Conservation (phyloP, 1,139 yeast genomes). For the Saccharomyces hybrid region DNA sequence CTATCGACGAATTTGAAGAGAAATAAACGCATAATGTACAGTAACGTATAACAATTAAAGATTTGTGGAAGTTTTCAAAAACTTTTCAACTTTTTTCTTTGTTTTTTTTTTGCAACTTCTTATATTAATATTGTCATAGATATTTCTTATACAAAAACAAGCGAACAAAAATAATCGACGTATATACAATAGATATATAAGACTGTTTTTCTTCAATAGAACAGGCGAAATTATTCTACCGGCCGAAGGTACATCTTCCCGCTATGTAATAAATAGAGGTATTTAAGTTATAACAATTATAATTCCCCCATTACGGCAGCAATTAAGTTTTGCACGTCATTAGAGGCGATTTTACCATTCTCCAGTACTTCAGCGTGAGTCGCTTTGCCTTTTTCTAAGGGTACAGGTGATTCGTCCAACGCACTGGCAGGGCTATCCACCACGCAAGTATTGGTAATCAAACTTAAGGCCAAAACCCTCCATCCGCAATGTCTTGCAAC, state of each 20-base stretch:
- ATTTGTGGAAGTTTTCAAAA: not conserved
- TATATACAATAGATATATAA: not conserved
- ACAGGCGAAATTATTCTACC: not conserved
- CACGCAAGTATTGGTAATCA: slow-evolving; percentile 80
- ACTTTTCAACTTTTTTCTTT: not conserved
- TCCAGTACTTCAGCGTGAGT: slow-evolving; percentile 84
- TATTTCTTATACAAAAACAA: not conserved
- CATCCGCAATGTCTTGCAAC: slow-evolving; percentile 86
- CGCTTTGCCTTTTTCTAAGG: slow-evolving; percentile 72
- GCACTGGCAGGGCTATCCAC: slow-evolving; percentile 72
- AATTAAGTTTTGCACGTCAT: slow-evolving; percentile 66
- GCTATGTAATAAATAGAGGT: not conserved
- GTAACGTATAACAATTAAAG: not conserved
- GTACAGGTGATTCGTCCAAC: slow-evolving; percentile 43
- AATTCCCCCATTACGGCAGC: slow-evolving; percentile 51
- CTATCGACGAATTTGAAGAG: not conserved
- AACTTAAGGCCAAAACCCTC: slow-evolving; percentile 72
- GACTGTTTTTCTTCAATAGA: not conserved
- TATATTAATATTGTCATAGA: not conserved
- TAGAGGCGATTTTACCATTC: slow-evolving; percentile 71
- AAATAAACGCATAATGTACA: not conserved
- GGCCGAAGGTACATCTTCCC: not conserved
- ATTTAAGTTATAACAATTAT: slow-evolving; percentile 8
- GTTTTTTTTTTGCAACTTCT: not conserved
- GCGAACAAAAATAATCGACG: not conserved